Conservation (phyloP, 345 rosid genomes). For the Lepidium didymum region DNA sequence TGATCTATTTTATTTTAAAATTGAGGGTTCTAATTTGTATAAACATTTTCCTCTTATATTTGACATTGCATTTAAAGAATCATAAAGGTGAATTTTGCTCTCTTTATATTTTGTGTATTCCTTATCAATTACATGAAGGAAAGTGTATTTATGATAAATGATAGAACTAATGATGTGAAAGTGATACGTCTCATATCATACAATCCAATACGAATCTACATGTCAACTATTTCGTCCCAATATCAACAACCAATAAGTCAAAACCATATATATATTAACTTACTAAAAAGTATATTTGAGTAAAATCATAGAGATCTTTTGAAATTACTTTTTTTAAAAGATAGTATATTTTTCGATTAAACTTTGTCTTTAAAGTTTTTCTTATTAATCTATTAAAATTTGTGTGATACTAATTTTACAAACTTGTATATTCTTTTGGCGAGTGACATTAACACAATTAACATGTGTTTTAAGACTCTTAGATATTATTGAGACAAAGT, state of each 20-base stretch:
- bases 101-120: not conserved
- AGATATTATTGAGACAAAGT: not conserved
- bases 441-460: too few species aligned
- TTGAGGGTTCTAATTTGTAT: not conserved
- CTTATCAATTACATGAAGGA: not conserved
- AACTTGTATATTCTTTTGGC: too few species aligned
- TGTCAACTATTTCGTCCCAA: conserved; percentile 14
- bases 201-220: not conserved
- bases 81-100: not conserved
- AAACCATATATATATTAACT: conserved; percentile 9
- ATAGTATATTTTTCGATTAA: too few species aligned
- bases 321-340: too few species aligned
- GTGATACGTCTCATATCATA: not conserved
- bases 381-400: too few species aligned
- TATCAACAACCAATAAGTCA: not conserved
- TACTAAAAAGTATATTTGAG: too few species aligned
- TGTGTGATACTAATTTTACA: too few species aligned
- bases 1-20: not conserved
- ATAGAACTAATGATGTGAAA: not conserved
- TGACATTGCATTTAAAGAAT: not conserved
- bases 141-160: not conserved
- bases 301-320: too few species aligned
- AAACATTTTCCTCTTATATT: not conserved
- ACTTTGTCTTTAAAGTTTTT: too few species aligned
- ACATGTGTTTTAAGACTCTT: too few species aligned